Base-by-base conservation (phyloP, 306 rosid species). In the Prunus campanulata region DNA sequence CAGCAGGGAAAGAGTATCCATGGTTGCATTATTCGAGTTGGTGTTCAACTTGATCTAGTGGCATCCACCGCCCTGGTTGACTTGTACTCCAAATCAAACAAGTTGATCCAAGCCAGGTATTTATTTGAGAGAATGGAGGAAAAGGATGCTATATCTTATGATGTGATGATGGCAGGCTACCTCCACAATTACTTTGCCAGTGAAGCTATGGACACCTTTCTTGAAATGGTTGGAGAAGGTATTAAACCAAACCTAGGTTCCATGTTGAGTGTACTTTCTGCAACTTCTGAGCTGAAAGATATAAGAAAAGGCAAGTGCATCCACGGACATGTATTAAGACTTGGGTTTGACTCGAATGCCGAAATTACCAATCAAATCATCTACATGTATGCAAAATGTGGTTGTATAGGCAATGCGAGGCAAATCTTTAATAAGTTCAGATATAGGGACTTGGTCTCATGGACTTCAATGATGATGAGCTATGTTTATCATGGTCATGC, bases 391-490 rank as follows among this genome's bases (percentile, higher is more conserved):
- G 75, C 82, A 50, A 80, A 80, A 72, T 82, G 80, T 68, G 88
- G 82, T 66, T 27, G 6, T 72, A 46, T 82, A 67, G 67, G 8
- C 46, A 69, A 66, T 69, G 87, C 88, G 8, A 75, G 74, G 80
- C 25, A 66, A 68, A 51, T 85, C 66, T 87, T 87, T 51, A 29
- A 64, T 77, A 75, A 75, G 67, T 66, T 75, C 15, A 68, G 68
- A 69, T 42, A 22, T 57, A 80, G 70, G 76, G 91, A 87, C 74
- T 44, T 82, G 82, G 80, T 87, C 47, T 85, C 91, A 72, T 85
- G 91, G 88, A 87, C 91, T 68, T 75, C 87, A n/a, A 80, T 85
- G 88, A 85, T 87, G 78, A 85, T 8, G 62, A 78, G 87, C 75
- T 77, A 82, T 75, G 78, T 82, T 75, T 13, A 32, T 54, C 46